Evolutionary conservation across 805 yeast species (phyloP), one percentile per base, ranked within the genome.

Genomic region (Nakazawaea wickerhamii): DNA sequence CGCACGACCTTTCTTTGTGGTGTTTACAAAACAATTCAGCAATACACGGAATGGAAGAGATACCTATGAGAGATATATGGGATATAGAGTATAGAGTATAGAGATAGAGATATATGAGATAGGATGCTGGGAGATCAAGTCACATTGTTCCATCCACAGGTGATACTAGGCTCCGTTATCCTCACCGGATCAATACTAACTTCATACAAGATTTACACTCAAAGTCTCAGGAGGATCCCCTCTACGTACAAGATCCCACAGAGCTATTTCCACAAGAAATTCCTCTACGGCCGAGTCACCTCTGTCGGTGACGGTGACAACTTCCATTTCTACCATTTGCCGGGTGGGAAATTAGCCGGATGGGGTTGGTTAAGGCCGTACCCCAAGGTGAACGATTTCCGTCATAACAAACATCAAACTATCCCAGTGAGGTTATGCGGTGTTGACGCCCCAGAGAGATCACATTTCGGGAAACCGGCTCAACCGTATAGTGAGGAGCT

Each of bases 301-400:
- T 69, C 93, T 2, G 98, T 90, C 0, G 96, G 96, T 0, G 98
- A 90, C 60, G 96, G 95, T 13, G 99, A 93, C 59, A 91, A 91
- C 59, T 91, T 93, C 62, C 84, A 90, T 46, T 77, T 93, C 49
- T 93, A 71, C 56, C 99, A 93, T 58, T 79, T 95, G 0, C 99
- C 99, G 0, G 98, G 98, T 3, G 98, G 99, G 0, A 47, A 71
- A 0, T 53, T 81, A 1, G 77, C 83, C 2, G 99, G 99, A 0
- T 93, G 99, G 99, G 90, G 95, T 10, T 86, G 95, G 95, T 56
- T 86, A 19, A 65, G 99, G 26, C 50, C 59, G 10, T 67, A 77
- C 0, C 98, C 98, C 0, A 60, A 64, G 9, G 61, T 71, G 5
- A 73, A 73, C 53, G 59, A 58, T 37, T 61, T 61, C 33, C 55